phyloP scores from a whole-genome alignment of 2,329 filamentous ascomycete species.

The Scorias spongiosa region DNA sequence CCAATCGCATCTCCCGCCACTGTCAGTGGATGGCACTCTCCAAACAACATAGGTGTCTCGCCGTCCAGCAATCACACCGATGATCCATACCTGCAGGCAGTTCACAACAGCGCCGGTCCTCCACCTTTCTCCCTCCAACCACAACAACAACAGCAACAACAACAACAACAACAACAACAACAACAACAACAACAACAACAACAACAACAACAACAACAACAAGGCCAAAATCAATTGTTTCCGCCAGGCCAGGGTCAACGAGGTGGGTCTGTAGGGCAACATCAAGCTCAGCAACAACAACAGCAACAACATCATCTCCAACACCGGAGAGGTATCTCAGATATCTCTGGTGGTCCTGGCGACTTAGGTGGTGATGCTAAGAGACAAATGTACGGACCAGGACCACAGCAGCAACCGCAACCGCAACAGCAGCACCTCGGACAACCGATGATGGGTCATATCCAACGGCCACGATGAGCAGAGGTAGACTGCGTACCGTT shows the following conservation, averaged over 20 bases:
- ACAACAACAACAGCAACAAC: constrained; percentile 3
- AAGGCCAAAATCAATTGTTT: constrained; percentile 17
- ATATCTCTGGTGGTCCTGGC: constrained; percentile 41
- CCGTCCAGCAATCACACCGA: constrained; percentile 33
- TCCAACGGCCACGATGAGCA: constrained; percentile 26
- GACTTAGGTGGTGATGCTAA: constrained; percentile 38
- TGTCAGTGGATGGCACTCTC: constrained; percentile 49
- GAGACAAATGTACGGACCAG: constrained; percentile 38
- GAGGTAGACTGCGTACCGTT: too few relatives aligned
- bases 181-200: constrained; percentile 6
- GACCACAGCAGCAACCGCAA: not conserved
- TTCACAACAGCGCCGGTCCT: constrained; percentile 25
- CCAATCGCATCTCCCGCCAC: constrained; percentile 46
- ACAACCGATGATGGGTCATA: constrained; percentile 30
- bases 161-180: constrained; percentile 4
- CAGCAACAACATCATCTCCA: constrained; percentile 19
- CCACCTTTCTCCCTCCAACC: constrained; percentile 22
- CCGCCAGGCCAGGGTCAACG: constrained; percentile 23
- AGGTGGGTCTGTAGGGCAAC: constrained; percentile 11
- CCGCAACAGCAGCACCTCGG: constrained; percentile 19
- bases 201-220: constrained; percentile 4
- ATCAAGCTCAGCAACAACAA: constrained; percentile 10
- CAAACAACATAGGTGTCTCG: constrained; percentile 42
- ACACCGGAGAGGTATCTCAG: constrained; percentile 45
- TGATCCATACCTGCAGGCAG: constrained; percentile 31